A percentile compares a stretch with the other conserved stretches of the same genome.
Evolutionary conservation across 495 filamentous ascomycete genomes (phyloP).

Genomic region (Xylaria nigripes): DNA sequence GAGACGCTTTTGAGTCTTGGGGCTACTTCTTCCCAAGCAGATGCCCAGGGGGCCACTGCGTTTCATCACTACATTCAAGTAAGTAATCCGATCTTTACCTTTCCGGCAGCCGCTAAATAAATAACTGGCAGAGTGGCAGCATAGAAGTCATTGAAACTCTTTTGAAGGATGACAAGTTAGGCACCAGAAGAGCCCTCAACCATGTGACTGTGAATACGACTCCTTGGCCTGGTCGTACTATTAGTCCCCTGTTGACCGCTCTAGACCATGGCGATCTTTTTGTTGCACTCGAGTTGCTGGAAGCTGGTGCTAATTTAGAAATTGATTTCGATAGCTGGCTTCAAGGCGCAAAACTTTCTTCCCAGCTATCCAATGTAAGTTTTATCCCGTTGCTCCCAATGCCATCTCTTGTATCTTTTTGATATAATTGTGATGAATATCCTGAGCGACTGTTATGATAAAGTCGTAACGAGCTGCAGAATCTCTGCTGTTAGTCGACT

Average conservation of each 20-base stretch:
- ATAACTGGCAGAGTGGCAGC: neutral
- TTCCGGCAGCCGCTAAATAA: conserved; percentile 19
- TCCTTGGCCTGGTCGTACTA: conserved; percentile 23
- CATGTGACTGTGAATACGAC: conserved; percentile 36
- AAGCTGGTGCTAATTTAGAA: conserved; percentile 31
- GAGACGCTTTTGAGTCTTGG: conserved; percentile 58
- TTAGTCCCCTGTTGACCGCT: conserved; percentile 31
- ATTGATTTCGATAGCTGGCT: conserved; percentile 41
- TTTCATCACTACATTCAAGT: conserved; percentile 49
- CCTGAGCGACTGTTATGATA: neutral
- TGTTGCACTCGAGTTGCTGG: conserved; percentile 34
- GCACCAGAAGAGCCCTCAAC: conserved; percentile 54
- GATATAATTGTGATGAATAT: neutral
- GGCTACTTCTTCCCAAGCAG: conserved; percentile 64
- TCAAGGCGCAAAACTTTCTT: conserved; percentile 29
- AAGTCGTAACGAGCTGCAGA: neutral
- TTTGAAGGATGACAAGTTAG: conserved; percentile 51
- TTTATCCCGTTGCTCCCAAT: neutral
- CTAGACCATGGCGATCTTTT: conserved; percentile 23
- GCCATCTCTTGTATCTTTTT: neutral
- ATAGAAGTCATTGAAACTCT: conserved; percentile 24
- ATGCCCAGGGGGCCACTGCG: conserved; percentile 48
- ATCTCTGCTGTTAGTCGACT: neutral
- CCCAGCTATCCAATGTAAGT: conserved; percentile 17
- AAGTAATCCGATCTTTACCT: neutral